phyloP scores from a whole-genome alignment of 192 early-diverging fungal genomes.

The Dissophora ornata region DNA sequence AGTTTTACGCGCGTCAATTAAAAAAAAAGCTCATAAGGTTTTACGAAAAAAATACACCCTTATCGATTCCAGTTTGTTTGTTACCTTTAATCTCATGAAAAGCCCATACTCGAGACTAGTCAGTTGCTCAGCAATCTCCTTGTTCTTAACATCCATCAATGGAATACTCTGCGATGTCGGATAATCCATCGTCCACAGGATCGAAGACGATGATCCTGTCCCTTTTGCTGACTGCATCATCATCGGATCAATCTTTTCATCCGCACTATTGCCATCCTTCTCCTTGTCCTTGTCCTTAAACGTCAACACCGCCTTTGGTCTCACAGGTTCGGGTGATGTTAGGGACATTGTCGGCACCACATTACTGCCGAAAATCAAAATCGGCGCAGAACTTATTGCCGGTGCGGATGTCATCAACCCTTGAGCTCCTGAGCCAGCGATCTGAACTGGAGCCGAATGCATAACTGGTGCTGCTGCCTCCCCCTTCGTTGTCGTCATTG shows the following conservation, averaged over 20 bases:
- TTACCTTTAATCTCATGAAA: constrained; percentile 73
- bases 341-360: no score
- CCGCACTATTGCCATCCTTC: background rate
- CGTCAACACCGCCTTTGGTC: background rate
- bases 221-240: no score
- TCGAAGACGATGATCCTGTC: constrained; percentile 2
- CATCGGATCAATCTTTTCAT: constrained; percentile 27
- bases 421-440: no score
- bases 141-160: constrained; percentile 68
- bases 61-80: background rate
- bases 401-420: no score
- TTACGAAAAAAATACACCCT: background rate
- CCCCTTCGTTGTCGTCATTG: no score
- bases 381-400: no score
- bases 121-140: constrained; percentile 71
- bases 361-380: no score
- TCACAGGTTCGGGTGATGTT: background rate
- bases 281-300: constrained; percentile 7
- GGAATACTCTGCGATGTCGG: constrained; percentile 21
- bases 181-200: background rate
- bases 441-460: no score
- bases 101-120: constrained; percentile 71
- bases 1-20: background rate
- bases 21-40: no score
- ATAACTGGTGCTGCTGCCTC: background rate